Evolutionary conservation across 2,329 filamentous ascomycete genomes (phyloP), one percentile per base, ranked within the genome.

Genomic region (Clarireedia paspali): DNA sequence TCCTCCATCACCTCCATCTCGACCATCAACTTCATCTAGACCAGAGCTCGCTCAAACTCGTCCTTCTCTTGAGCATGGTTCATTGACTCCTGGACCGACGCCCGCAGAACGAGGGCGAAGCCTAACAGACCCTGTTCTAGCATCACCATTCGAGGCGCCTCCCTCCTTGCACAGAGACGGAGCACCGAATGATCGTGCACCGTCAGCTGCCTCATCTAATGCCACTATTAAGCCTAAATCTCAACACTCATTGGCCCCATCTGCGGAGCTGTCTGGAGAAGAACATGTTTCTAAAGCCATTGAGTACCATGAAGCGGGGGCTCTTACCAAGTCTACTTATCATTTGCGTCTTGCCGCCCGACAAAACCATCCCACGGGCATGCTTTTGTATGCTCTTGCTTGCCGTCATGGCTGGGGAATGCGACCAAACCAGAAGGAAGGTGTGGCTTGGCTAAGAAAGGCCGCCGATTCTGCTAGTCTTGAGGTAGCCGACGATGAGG

Each of bases 401-500:
- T 97, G 92, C 68, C 83, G 94, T 50, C 94, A 99, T 68, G 94
- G 94, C 49, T 99, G 94, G 94, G 94, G 94, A 17, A 96, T 97
- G 89, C 85, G 91, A 9, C 82, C 90, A 6, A 96, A 96, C 70
- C 90, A 90, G 67, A 80, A 80, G 48, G 94, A 99, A 72, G 94
- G 90, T 6, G 88, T 97, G 0, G 81, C 87, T 64, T 99, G 94
- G 94, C 75, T 99, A 56, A 84, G 90, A 47, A 94, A 91, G 69
- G 94, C 94, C 3, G 91, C 94, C 7, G 89, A 96, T 66, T 85
- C 81, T 53, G 89, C 89, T 4, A 85, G 87, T 56, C 74, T 90
- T 27, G 91, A 95, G 69, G 86, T 95, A 60, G 87, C 88, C 4
- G 89, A 92, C 50, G 88, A 94, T 51, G 88, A 91, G 67, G 83